Evolutionary conservation across 2,329 filamentous ascomycete genomes (phyloP).

Genomic region (Bimuria novae-zelandiae): DNA sequence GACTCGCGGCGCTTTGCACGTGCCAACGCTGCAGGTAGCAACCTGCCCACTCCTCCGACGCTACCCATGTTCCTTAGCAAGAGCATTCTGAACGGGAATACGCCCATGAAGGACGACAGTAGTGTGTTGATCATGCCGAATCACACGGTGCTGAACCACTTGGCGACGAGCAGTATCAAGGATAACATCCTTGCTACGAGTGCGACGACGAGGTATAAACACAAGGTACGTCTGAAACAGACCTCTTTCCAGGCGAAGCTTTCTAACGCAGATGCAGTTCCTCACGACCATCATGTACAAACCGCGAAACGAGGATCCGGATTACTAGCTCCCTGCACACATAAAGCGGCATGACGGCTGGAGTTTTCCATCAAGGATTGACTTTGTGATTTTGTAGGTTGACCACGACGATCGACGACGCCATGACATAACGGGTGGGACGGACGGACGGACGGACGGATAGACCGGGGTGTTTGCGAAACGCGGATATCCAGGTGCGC

Average conservation of each 20-base stretch:
- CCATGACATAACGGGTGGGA: too few relatives aligned
- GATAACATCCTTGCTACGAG: conserved; percentile 94
- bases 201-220: conserved; percentile 95
- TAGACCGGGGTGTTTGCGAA: too few relatives aligned
- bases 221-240: conserved; percentile 69
- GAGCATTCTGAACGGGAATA: conserved; percentile 89
- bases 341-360: too few relatives aligned
- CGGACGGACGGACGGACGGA: too few relatives aligned
- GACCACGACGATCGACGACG: too few relatives aligned
- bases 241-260: not conserved
- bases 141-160: conserved; percentile 93
- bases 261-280: conserved; percentile 64
- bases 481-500: too few relatives aligned
- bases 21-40: conserved; percentile 74
- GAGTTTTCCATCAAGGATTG: too few relatives aligned
- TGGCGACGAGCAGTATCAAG: conserved; percentile 98
- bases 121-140: conserved; percentile 97
- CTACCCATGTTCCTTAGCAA: conserved; percentile 91
- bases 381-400: too few relatives aligned
- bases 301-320: conserved; percentile 63
- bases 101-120: conserved; percentile 95
- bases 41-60: conserved; percentile 80
- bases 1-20: conserved; percentile 75
- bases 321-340: conserved; percentile 9
- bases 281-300: conserved; percentile 98